phyloP scores from a whole-genome alignment of 139 green algal species.

The Limnomonas spitsbergensis region DNA sequence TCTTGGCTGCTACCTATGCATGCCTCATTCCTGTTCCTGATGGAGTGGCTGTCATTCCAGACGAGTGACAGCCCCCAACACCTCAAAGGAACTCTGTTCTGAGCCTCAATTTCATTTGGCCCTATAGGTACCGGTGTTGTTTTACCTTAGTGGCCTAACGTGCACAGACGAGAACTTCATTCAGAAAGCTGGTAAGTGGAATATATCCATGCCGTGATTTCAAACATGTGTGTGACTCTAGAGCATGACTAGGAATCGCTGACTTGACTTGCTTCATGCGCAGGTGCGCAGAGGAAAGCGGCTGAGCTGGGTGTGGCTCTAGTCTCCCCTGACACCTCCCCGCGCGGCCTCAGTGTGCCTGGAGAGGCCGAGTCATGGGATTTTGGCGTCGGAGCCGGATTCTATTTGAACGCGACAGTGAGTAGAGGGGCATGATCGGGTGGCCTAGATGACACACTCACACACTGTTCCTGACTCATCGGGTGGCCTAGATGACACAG shows the following conservation, averaged over 20 bases:
- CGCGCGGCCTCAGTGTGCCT: constrained; percentile 75
- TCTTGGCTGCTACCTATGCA: no score
- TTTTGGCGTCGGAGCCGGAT: constrained; percentile 76
- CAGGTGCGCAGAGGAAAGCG: constrained; percentile 64
- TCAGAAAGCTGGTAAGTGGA: constrained; percentile 66
- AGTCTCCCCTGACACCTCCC: constrained; percentile 84
- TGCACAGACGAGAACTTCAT: constrained; percentile 93
- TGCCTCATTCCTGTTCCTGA: no score
- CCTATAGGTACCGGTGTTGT: constrained; percentile 65
- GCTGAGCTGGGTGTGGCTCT: constrained; percentile 75
- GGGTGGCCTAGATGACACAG: no score
- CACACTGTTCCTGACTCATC: no score
- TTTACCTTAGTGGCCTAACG: constrained; percentile 88
- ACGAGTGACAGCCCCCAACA: no score
- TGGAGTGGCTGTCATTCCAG: no score
- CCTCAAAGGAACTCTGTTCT: neutral
- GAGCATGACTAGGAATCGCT: neutral
- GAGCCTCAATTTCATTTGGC: neutral
- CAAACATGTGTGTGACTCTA: neutral
- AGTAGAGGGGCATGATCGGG: no score
- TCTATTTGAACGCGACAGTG: constrained; percentile 70
- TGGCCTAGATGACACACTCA: neutral
- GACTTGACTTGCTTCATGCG: neutral
- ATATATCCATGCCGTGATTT: no score
- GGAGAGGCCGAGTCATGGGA: constrained; percentile 80